Conservation (phyloP, 768 basidiomycete species). For the Boletus sp. region DNA sequence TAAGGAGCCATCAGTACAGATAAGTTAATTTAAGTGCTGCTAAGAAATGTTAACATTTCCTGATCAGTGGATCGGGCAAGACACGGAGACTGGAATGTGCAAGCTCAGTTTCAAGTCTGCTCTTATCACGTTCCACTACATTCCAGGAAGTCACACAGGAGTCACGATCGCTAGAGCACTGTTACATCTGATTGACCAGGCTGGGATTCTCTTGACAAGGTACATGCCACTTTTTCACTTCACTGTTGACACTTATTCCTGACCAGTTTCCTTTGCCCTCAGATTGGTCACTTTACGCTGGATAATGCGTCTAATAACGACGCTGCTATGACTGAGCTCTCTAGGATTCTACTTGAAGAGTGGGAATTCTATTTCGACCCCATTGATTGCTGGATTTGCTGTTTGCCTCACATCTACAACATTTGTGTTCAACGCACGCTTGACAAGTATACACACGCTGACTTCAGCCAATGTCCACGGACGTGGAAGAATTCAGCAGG, state of each 20-base stretch:
- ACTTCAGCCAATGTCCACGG: background rate
- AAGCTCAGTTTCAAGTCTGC: background rate
- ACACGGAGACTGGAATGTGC: background rate
- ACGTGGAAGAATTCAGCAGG: background rate
- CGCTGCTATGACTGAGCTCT: constrained; percentile 2
- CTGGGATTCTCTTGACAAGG: constrained; percentile 2
- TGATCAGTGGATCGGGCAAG: background rate
- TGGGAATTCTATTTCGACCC: background rate
- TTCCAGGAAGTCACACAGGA: constrained; percentile 14
- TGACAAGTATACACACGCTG: background rate
- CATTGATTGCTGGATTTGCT: constrained; percentile 2
- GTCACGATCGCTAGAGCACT: background rate
- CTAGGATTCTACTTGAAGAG: background rate
- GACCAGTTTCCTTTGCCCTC: constrained; percentile 7
- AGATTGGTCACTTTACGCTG: constrained; percentile 11
- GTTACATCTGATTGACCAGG: background rate
- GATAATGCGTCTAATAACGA: constrained; percentile 21
- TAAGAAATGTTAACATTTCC: too few species aligned
- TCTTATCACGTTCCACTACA: constrained; percentile 14
- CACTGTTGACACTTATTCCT: background rate
- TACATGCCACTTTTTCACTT: background rate
- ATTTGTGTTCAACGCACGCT: constrained; percentile 8
- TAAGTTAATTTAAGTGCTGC: too few species aligned
- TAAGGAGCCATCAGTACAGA: too few species aligned
- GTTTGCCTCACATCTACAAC: constrained; percentile 24